Base-by-base conservation (phyloP, 257 asterid species). In the Cinchona pubescens region DNA sequence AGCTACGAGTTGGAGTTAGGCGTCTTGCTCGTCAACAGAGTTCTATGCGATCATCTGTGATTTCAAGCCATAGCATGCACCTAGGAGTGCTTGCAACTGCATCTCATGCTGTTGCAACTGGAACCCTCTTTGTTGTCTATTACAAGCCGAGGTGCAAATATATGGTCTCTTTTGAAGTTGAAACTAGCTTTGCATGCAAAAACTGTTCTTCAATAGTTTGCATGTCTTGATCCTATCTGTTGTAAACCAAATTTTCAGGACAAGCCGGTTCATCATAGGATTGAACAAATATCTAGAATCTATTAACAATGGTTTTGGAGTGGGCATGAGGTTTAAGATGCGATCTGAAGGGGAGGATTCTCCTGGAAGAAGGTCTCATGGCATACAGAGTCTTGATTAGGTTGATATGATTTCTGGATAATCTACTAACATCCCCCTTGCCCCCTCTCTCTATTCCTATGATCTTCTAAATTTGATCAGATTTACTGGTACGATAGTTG, bases 401-500 rank as follows among this genome's bases (percentile, higher is more conserved):
- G 21, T 34, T 62, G 64, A 23, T 2, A 13, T 67, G 34, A 35
- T 75, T 29, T 73, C 43, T 65, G 34, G 46, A 56, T 38, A 64
- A 16, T 37, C 35, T 48, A n/a, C 64, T 66, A 51, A 56, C 25
- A 58, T 45, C n/a, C n/a, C n/a, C n/a, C n/a, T 62, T 72, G 3
- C n/a, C 15, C 37, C 27, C 25, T 7, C 34, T 13, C 18, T 65
- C n/a, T n/a, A n/a, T n/a, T 32, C 15, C 59, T 23, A 49, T 21
- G 11, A 14, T 35, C 53, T 66, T 67, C n/a, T 14, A 38, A 10
- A 23, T 16, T 58, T 45, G 53, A 72, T 23, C 70, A 93, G 98
- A 86, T 89, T 87, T 66, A 80, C 92, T 21, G 98, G 98, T 59
- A 91, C 97, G 21, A 83, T 93, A 32, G 86, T 91, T 79, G 97